Evolutionary conservation across 2,329 filamentous ascomycete species (phyloP).

Genomic region (Fusarium concolor): DNA sequence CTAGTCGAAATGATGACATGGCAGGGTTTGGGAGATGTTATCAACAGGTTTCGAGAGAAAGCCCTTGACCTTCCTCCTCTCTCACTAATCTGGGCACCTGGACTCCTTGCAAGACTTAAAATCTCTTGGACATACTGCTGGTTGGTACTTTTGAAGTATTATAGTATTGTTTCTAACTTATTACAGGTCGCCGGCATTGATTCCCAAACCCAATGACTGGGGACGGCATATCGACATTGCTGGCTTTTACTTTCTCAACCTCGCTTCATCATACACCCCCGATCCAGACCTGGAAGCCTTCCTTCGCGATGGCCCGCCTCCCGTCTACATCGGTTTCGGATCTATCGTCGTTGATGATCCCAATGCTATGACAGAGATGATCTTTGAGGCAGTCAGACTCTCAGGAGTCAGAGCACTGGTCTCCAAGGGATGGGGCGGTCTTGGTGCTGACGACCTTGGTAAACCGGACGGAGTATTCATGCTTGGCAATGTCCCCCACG

Average conservation of each 20-base stretch:
- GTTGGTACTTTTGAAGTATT: slow-evolving; percentile 50
- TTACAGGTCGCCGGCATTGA: slow-evolving; percentile 74
- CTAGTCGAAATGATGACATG: slow-evolving; percentile 92
- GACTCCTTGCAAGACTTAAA: slow-evolving; percentile 77
- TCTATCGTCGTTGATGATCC: slow-evolving; percentile 85
- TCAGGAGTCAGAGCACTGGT: slow-evolving; percentile 82
- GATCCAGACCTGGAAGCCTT: slow-evolving; percentile 74
- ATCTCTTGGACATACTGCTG: slow-evolving; percentile 94
- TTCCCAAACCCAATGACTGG: slow-evolving; percentile 85
- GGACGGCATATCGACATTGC: slow-evolving; percentile 75
- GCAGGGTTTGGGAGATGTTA: slow-evolving; percentile 91
- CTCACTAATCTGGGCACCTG: slow-evolving; percentile 84
- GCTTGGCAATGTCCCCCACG: slow-evolving; percentile 86
- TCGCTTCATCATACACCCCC: slow-evolving; percentile 74
- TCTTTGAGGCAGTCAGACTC: slow-evolving; percentile 76
- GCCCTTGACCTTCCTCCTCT: slow-evolving; percentile 81
- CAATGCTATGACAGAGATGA: slow-evolving; percentile 74
- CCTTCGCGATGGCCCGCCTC: slow-evolving; percentile 74
- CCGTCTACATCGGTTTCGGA: slow-evolving; percentile 86
- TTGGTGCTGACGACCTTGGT: slow-evolving; percentile 76
- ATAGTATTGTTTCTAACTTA: not conserved
- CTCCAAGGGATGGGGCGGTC: slow-evolving; percentile 88
- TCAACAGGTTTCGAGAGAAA: slow-evolving; percentile 85
- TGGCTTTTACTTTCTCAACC: slow-evolving; percentile 80
- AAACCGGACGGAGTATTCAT: slow-evolving; percentile 84